Evolutionary conservation across 192 early-diverging fungal species (phyloP).

Genomic region (Polychytrium aggregatum): DNA sequence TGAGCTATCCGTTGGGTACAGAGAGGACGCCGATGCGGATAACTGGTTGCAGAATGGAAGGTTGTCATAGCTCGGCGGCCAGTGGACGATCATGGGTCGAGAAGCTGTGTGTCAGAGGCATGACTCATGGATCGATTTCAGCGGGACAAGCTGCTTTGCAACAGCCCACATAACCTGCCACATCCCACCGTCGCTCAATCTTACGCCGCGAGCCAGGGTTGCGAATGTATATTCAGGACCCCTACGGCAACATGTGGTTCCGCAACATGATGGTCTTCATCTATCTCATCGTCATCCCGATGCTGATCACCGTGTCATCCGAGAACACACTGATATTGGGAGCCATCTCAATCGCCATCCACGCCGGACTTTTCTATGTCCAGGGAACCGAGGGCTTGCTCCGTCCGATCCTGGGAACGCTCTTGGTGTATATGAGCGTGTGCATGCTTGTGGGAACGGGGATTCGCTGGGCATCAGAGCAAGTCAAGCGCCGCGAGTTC

Average conservation of each 20-base stretch:
- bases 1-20: too few species aligned
- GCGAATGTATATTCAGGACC: slow-evolving; percentile 14
- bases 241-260: slow-evolving; percentile 6
- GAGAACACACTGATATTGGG: not conserved
- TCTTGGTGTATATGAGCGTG: not conserved
- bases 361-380: not conserved
- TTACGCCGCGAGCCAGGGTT: too few species aligned
- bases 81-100: too few species aligned
- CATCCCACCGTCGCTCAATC: too few species aligned
- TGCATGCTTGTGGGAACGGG: not conserved
- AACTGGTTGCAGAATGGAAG: too few species aligned
- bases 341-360: not conserved
- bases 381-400: not conserved
- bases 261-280: slow-evolving; percentile 11
- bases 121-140: too few species aligned
- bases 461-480: slow-evolving; percentile 1
- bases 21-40: too few species aligned
- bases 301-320: not conserved
- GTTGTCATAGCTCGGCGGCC: too few species aligned
- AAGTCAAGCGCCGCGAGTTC: slow-evolving; percentile 13
- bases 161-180: too few species aligned
- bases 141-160: too few species aligned
- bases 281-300: slow-evolving; percentile 1
- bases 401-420: not conserved
- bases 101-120: too few species aligned